Conservation (phyloP, 2,329 filamentous ascomycete genomes). For the Clonostachys byssicola region DNA sequence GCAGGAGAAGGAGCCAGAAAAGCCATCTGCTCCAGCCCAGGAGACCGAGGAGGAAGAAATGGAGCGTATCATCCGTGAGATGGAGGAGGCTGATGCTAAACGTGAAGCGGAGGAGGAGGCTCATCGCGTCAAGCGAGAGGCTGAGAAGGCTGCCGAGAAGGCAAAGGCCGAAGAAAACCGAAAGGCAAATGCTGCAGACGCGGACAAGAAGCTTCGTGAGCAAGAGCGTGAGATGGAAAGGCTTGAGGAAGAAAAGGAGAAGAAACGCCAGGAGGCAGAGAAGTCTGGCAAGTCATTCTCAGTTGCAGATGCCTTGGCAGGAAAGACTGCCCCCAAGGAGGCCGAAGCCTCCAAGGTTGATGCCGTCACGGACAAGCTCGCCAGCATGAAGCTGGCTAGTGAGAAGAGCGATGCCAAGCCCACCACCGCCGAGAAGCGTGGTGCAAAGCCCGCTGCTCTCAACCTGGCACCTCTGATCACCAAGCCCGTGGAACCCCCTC, state of each 20-base stretch:
- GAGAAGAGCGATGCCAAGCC: conserved; percentile 44
- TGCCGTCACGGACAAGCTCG: conserved; percentile 42
- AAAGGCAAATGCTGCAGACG: conserved; percentile 45
- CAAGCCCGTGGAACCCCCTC: conserved; percentile 82
- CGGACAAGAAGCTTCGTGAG: conserved; percentile 64
- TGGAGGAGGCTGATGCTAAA: conserved; percentile 50
- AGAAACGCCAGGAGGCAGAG: conserved; percentile 45
- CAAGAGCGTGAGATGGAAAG: conserved; percentile 70
- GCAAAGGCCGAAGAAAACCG: conserved; percentile 41
- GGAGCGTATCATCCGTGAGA: conserved; percentile 57
- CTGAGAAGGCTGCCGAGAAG: conserved; percentile 39
- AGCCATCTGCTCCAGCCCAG: conserved; percentile 17
- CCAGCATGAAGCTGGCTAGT: conserved; percentile 41
- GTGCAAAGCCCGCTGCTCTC: conserved; percentile 76
- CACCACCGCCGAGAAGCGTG: conserved; percentile 54
- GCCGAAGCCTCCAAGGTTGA: conserved; percentile 26
- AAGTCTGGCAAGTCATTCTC: conserved; percentile 41
- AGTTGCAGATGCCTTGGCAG: conserved; percentile 46
- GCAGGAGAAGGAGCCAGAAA: conserved; percentile 18
- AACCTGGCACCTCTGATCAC: conserved; percentile 80
- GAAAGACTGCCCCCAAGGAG: conserved; percentile 24
- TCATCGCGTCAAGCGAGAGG: conserved; percentile 40
- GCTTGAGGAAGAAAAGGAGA: conserved; percentile 66
- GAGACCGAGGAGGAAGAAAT: conserved; percentile 50
- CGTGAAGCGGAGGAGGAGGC: conserved; percentile 45